Evolutionary conservation across 2,329 filamentous ascomycete species (phyloP), one percentile per base, ranked within the genome.

Genomic region (Aquanectria penicillioides): DNA sequence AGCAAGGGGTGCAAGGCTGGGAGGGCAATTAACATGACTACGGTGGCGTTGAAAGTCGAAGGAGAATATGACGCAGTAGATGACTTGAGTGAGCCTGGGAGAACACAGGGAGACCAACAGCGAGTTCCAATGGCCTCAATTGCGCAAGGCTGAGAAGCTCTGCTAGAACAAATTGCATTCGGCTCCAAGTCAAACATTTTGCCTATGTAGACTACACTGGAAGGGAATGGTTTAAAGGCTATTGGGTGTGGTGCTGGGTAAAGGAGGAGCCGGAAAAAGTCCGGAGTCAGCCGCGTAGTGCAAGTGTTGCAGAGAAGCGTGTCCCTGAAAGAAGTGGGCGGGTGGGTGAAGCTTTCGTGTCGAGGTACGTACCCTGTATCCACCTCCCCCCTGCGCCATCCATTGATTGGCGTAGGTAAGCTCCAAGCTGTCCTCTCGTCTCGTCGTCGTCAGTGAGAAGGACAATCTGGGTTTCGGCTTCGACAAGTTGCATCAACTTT

Each of bases 341-440:
- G 18, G 33, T 46, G 33, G 20, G 20, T 23, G 10, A 28, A 49
- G 44, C 59, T 56, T 43, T 50, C 56, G 56, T 62, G 54, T 48
- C 34, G 53, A 22, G 58, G 61, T 70, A 70, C 59, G 64, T 70
- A 70, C 61, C 62, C n/a, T 34, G 48, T 22, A 28, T 34, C 59
- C 65, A 68, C 64, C 48, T 46, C 44, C 48, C 62, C 52, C 62
- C 59, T 63, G 51, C 62, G 13, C 22, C 34, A 40, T 20, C 20
- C 34, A 13, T 33, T 58, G 48, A 58, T 58, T 63, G 58, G 44
- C 55, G 61, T 50, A 52, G 53, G 61, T 65, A 78, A 79, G 77
- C 77, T 79, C 77, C 77, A 79, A 79, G 77, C 77, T 79, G 77
- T 79, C 77, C 77, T 79, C 74, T 71, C 67, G 56, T 52, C 50